phyloP scores from a whole-genome alignment of 495 filamentous ascomycete genomes.

The Penicillium lividum region DNA sequence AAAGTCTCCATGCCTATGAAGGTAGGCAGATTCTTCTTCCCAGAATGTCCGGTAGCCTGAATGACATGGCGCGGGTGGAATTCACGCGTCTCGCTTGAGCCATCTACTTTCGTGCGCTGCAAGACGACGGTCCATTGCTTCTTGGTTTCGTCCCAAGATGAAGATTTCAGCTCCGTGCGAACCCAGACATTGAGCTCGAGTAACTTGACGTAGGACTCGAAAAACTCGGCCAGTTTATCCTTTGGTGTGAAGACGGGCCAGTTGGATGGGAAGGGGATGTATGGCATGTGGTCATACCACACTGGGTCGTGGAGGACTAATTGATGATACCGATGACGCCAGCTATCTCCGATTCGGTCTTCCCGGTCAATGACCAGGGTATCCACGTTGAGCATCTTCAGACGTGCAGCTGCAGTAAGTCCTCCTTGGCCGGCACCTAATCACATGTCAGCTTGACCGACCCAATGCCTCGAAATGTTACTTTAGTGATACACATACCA shows the following conservation, averaged over 20 bases:
- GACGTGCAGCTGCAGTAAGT: slow-evolving; percentile 65
- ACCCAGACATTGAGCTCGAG: slow-evolving; percentile 83
- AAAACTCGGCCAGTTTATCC: slow-evolving; percentile 78
- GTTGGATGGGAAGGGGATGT: slow-evolving; percentile 63
- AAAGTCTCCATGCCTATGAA: slow-evolving; percentile 66
- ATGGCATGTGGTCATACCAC: slow-evolving; percentile 76
- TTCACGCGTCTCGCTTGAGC: slow-evolving; percentile 52
- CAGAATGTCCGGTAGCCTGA: slow-evolving; percentile 72
- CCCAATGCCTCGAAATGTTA: not conserved
- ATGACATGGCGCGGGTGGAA: slow-evolving; percentile 68
- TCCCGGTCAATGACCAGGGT: slow-evolving; percentile 67
- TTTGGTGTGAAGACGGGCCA: slow-evolving; percentile 77
- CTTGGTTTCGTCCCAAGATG: slow-evolving; percentile 54
- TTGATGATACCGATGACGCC: slow-evolving; percentile 65
- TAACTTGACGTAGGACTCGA: slow-evolving; percentile 69
- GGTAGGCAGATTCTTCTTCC: slow-evolving; percentile 63
- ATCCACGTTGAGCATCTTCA: slow-evolving; percentile 69
- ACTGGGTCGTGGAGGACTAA: slow-evolving; percentile 75
- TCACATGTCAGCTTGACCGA: slow-evolving; percentile 15
- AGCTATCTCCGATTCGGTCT: slow-evolving; percentile 70
- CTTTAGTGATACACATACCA: slow-evolving; percentile 45
- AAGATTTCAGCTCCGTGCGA: slow-evolving; percentile 49
- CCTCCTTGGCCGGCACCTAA: slow-evolving; percentile 52
- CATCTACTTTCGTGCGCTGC: slow-evolving; percentile 48
- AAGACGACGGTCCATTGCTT: slow-evolving; percentile 64